Conservation (phyloP, 1,284 basidiomycete genomes). For the Schizophyllum commune region DNA sequence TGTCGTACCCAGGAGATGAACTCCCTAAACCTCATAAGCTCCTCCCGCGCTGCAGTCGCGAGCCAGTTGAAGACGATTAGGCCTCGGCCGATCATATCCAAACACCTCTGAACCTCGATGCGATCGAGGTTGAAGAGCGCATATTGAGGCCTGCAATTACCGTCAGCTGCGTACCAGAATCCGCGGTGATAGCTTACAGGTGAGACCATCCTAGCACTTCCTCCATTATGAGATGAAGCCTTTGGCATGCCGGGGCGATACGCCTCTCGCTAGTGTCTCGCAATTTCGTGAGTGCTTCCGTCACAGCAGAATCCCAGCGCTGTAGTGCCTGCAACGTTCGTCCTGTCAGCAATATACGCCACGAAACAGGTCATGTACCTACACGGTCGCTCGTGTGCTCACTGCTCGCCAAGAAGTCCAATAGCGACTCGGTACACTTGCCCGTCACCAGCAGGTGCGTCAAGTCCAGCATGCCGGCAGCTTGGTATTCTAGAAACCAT, state of each 20-base stretch:
- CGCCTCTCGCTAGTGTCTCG: constrained; percentile 67
- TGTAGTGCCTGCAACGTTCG: not conserved
- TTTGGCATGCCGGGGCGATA: constrained; percentile 65
- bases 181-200: constrained; percentile 40
- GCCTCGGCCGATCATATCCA: constrained; percentile 44
- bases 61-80: constrained; percentile 65
- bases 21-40: constrained; percentile 63
- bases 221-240: constrained; percentile 63
- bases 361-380: constrained; percentile 18
- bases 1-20: constrained; percentile 72
- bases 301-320: constrained; percentile 69
- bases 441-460: constrained; percentile 67
- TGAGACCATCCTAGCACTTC: constrained; percentile 70
- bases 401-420: constrained; percentile 66
- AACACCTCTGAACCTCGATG: constrained; percentile 40
- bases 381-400: constrained; percentile 79
- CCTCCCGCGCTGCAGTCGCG: constrained; percentile 52
- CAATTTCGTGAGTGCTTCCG: constrained; percentile 60
- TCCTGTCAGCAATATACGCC: constrained; percentile 22
- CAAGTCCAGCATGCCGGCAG: constrained; percentile 60
- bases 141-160: constrained; percentile 37
- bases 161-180: constrained; percentile 2
- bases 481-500: constrained; percentile 38
- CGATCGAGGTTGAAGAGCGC: constrained; percentile 43
- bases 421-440: constrained; percentile 54